Conservation (phyloP, 805 yeast genomes). For the Kockiozyma suomiensis region DNA sequence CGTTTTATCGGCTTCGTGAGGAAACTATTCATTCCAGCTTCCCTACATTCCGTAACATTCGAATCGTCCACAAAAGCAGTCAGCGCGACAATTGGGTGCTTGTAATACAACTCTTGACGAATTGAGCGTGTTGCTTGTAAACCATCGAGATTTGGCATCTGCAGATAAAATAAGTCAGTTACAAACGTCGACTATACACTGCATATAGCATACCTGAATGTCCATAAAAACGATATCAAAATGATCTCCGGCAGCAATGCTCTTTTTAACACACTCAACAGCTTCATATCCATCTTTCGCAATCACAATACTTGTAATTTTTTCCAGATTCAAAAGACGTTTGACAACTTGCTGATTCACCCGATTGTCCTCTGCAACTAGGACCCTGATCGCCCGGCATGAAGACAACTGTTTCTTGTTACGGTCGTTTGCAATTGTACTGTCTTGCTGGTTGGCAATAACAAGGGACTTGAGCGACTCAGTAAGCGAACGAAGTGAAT, state of each 20-base stretch:
- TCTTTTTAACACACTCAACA: constrained; percentile 60
- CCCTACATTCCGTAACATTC: constrained; percentile 80
- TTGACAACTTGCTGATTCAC: constrained; percentile 94
- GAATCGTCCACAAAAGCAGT: constrained; percentile 96
- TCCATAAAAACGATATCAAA: constrained; percentile 91
- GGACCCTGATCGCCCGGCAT: constrained; percentile 47
- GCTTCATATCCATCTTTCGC: constrained; percentile 95
- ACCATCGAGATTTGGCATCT: constrained; percentile 92
- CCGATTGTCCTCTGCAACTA: constrained; percentile 91
- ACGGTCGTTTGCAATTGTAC: not conserved
- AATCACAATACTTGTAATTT: constrained; percentile 66
- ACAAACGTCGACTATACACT: not conserved
- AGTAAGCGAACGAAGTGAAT: constrained; percentile 20
- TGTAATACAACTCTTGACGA: constrained; percentile 60
- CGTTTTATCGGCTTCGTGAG: constrained; percentile 85
- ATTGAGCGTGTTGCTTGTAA: constrained; percentile 76
- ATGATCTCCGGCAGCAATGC: constrained; percentile 39
- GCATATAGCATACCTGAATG: constrained; percentile 54
- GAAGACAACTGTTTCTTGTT: not conserved
- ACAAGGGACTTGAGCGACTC: constrained; percentile 3
- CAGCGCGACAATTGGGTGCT: constrained; percentile 83
- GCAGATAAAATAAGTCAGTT: not conserved
- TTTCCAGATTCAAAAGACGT: constrained; percentile 85
- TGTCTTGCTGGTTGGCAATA: not conserved
- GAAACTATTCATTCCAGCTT: constrained; percentile 92